Conservation (phyloP, 495 filamentous ascomycete species). For the Podospora sp. region DNA sequence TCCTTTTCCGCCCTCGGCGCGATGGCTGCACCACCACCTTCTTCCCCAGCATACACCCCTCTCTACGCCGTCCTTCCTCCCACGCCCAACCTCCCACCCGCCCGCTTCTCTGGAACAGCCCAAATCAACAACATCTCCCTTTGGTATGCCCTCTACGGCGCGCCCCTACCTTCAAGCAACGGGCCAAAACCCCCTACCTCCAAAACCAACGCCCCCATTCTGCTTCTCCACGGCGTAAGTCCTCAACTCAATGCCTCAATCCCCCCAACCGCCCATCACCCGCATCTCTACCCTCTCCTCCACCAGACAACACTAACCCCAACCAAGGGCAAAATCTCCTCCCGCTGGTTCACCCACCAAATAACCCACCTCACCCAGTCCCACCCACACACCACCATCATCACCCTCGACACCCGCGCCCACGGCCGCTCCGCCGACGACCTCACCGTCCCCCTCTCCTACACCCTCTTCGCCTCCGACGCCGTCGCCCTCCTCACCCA, state of each 20-base stretch:
- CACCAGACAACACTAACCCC: too few species aligned
- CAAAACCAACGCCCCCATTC: not conserved
- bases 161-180: not conserved
- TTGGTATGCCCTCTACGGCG: slow-evolving; percentile 9
- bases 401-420: slow-evolving; percentile 15
- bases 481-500: slow-evolving; percentile 3
- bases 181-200: not conserved
- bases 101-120: slow-evolving; percentile 5
- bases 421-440: slow-evolving; percentile 14
- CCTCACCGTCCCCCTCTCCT: slow-evolving; percentile 3
- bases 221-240: slow-evolving; percentile 8
- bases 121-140: slow-evolving; percentile 16
- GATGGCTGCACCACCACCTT: not conserved
- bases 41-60: not conserved
- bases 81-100: slow-evolving; percentile 5
- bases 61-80: slow-evolving; percentile 26
- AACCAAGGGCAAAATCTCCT: slow-evolving; percentile 8
- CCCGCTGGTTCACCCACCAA: slow-evolving; percentile 5
- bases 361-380: slow-evolving; percentile 1
- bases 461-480: slow-evolving; percentile 7
- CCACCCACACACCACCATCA: not conserved
- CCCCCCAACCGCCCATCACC: too few species aligned
- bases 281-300: too few species aligned
- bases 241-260: too few species aligned
- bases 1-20: not conserved